Percentiles rank a stretch among this genome's conserved stretches.
These are phyloP conservation scores for Cinnamomum chago DNA, from an alignment of 164 flowering plant genomes.

Conservation along the genomic window DNA sequence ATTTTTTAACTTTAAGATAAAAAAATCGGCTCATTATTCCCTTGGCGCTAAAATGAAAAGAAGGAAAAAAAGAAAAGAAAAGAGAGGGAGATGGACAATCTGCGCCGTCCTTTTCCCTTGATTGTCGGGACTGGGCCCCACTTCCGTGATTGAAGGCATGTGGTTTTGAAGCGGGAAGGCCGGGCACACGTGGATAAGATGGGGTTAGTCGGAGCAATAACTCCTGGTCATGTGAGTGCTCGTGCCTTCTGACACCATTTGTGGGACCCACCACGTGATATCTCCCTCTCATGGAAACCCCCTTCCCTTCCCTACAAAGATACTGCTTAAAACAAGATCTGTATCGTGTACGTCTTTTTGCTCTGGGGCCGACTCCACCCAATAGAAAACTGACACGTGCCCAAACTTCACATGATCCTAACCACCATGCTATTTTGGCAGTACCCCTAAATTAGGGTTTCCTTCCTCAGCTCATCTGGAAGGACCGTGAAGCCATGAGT, in stretches of 20 bases:
- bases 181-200: background rate
- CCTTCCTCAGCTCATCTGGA: too few relatives aligned
- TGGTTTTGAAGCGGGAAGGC: background rate
- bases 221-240: slow-evolving; percentile 4
- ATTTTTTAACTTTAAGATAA: too few relatives aligned
- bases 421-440: background rate
- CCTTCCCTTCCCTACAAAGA: background rate
- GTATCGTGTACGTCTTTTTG: background rate
- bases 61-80: too few relatives aligned
- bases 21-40: too few relatives aligned
- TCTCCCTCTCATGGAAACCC: background rate
- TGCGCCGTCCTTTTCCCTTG: background rate
- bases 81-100: background rate
- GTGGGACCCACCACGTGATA: slow-evolving; percentile 5
- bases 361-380: background rate
- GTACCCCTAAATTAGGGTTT: background rate
- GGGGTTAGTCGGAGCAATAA: background rate
- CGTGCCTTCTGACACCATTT: background rate
- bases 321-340: background rate
- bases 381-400: background rate
- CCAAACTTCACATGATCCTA: background rate
- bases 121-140: background rate
- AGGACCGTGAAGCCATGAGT: too few relatives aligned
- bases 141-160: background rate
- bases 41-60: too few relatives aligned